Evolutionary conservation across 2,329 filamentous ascomycete species (phyloP).

Genomic region (Hortaea sp.): DNA sequence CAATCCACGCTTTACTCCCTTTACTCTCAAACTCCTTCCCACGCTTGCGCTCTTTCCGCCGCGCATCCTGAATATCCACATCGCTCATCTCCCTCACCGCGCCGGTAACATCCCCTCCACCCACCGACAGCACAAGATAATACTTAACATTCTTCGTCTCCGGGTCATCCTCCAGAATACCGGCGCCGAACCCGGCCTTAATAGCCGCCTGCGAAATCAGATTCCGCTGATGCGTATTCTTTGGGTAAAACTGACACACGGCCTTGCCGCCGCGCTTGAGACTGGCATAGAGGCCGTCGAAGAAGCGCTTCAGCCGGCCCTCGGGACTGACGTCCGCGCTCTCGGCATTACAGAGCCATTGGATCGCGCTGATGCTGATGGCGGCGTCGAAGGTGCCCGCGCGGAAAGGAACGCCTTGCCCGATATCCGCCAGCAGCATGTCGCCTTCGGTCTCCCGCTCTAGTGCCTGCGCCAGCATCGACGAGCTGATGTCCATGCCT

Average conservation of each 20-base stretch:
- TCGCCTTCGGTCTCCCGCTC: conserved; percentile 90
- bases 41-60: conserved; percentile 43
- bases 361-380: conserved; percentile 89
- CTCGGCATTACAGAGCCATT: conserved; percentile 97
- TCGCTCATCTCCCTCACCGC: conserved; percentile 81
- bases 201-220: conserved; percentile 91
- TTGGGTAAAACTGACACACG: conserved; percentile 96
- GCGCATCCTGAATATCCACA: conserved; percentile 65
- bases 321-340: conserved; percentile 72
- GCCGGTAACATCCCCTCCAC: conserved; percentile 70
- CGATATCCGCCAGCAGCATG: conserved; percentile 86
- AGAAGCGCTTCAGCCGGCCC: conserved; percentile 73
- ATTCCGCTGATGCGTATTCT: conserved; percentile 79
- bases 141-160: conserved; percentile 94
- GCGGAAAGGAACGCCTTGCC: conserved; percentile 88
- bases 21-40: conserved; percentile 60
- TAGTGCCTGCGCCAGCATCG: conserved; percentile 93
- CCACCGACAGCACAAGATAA: conserved; percentile 91
- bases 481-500: conserved; percentile 90
- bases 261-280: conserved; percentile 76
- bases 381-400: conserved; percentile 89
- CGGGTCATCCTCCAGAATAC: conserved; percentile 87
- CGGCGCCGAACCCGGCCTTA: conserved; percentile 88
- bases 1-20: conserved; percentile 74
- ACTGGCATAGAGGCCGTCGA: conserved; percentile 81